Conservation (phyloP, 306 rosid species). For the Quercus cerris region DNA sequence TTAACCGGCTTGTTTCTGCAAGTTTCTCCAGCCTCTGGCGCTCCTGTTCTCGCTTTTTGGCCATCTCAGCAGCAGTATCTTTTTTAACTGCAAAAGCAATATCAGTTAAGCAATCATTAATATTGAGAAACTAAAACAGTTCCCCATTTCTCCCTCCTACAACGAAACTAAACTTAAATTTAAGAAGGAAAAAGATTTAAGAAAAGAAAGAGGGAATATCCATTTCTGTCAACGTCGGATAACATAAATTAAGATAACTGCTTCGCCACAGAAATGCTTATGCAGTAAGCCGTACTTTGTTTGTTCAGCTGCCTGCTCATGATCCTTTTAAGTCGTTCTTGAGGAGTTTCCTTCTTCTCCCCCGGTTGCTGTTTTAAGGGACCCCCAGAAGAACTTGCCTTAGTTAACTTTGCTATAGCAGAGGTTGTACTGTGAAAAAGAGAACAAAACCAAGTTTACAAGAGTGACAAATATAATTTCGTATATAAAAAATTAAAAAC, state of each 20-base stretch:
- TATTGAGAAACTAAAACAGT: neutral
- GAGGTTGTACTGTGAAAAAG: constrained; percentile 66
- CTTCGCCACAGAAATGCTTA: constrained; percentile 20
- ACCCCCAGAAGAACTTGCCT: constrained; percentile 77
- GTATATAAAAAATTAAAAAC: neutral
- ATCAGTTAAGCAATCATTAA: neutral
- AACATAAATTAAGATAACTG: constrained; percentile 5
- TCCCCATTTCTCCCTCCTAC: neutral
- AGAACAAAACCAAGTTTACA: neutral
- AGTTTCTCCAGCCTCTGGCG: constrained; percentile 92
- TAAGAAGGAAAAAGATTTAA: neutral
- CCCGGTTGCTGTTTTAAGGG: constrained; percentile 63
- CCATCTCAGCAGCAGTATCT: constrained; percentile 90
- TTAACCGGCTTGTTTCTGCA: constrained; percentile 84
- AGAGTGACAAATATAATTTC: neutral
- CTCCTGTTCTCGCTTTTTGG: constrained; percentile 89
- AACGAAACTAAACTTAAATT: neutral
- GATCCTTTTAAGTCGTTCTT: constrained; percentile 96
- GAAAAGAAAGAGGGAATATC: neutral
- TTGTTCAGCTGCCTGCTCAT: constrained; percentile 93
- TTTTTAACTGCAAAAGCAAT: constrained; percentile 68
- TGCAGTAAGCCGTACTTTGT: constrained; percentile 59
- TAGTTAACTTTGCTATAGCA: constrained; percentile 70
- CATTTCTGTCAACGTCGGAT: neutral
- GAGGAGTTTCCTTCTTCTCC: constrained; percentile 99